Evolutionary conservation across 192 early-diverging fungal species (phyloP), one percentile per base, ranked within the genome.

Genomic region (Rhizophagus sp.): DNA sequence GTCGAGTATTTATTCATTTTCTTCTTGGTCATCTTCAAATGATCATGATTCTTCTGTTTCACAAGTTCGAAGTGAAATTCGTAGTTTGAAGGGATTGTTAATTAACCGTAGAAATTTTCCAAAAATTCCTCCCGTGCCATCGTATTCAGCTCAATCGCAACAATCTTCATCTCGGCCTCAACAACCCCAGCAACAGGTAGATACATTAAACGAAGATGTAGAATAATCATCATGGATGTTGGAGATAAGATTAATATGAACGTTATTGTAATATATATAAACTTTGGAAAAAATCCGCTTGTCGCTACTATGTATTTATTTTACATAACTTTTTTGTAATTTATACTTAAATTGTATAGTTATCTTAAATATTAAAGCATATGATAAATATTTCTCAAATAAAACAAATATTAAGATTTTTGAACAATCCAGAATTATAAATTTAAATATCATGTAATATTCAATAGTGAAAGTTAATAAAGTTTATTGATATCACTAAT

Each of bases 91-190:
- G 65, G 83, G 83, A 7, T 33, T 80, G 22, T 67, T 86, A 36
- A 79, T 84, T 30, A 84, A 82, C 30, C 78, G 81, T 62, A 73
- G 81, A 44, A 86, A 84, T 65, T 86, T 86, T 39, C 85, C 85
- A 19, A 82, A 63, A 62, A 49, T 70, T 39, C 79, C 75, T 15
- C n/a, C 57, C n/a, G 24, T 19, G 5, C 73, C 33, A 41, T 19
- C 22, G 4, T 70, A 70, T 41, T 70, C 68, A 24, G 3, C 33
- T 36, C 68, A 70, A 24, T 67, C 25, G 13, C 25, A 25, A 27
- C 7, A 15, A 27, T 34, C 30, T 67, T 57, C 52, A 57, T 22
- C 52, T 57, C 52, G 17, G 4, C 19, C 52, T 57, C 17, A 17
- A 57, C 52, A 57, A 57, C 44, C 44, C 12, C 44, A 47, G 44